Evolutionary conservation across 371 early-diverging fungal species (phyloP).

Genomic region (Sporodiniella umbellata): DNA sequence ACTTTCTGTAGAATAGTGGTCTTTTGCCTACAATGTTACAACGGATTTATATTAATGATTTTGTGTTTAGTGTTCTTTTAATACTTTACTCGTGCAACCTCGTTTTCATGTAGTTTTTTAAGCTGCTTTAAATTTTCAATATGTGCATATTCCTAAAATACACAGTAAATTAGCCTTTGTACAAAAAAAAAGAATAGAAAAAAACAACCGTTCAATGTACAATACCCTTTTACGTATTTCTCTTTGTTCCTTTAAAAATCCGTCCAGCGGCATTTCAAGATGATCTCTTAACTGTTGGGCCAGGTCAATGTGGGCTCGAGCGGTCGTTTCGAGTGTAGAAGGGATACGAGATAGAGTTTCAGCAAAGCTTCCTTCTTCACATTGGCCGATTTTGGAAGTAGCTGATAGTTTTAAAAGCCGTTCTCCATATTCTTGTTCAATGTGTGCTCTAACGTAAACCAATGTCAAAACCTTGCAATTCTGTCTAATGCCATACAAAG

Average conservation of each 20-base stretch:
- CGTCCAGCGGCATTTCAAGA: conserved; percentile 35
- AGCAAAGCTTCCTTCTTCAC: conserved; percentile 38
- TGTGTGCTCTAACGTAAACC: conserved; percentile 17
- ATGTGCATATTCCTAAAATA: conserved; percentile 38
- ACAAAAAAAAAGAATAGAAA: too few relatives aligned
- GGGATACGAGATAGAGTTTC: conserved; percentile 41
- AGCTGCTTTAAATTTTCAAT: conserved; percentile 42
- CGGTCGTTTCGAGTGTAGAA: conserved; percentile 41
- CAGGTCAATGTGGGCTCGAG: conserved; percentile 44
- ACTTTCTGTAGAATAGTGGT: conserved; percentile 18
- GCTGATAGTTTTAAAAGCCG: conserved; percentile 30
- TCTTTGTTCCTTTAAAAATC: conserved; percentile 39
- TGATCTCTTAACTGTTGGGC: conserved; percentile 40
- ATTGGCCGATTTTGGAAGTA: conserved; percentile 25
- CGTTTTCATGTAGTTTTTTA: conserved; percentile 33
- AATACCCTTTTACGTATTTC: conserved; percentile 34
- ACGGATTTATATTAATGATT: background rate
- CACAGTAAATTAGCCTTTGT: too few relatives aligned
- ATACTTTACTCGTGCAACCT: conserved; percentile 36
- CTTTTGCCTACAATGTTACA: conserved; percentile 16
- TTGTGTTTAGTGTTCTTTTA: background rate
- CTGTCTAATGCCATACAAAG: background rate
- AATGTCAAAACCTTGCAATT: background rate
- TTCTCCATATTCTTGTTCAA: conserved; percentile 42
- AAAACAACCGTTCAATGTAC: too few relatives aligned